Evolutionary conservation across 768 basidiomycete genomes (phyloP).

Genomic region (Candolleomyces eurysporus): DNA sequence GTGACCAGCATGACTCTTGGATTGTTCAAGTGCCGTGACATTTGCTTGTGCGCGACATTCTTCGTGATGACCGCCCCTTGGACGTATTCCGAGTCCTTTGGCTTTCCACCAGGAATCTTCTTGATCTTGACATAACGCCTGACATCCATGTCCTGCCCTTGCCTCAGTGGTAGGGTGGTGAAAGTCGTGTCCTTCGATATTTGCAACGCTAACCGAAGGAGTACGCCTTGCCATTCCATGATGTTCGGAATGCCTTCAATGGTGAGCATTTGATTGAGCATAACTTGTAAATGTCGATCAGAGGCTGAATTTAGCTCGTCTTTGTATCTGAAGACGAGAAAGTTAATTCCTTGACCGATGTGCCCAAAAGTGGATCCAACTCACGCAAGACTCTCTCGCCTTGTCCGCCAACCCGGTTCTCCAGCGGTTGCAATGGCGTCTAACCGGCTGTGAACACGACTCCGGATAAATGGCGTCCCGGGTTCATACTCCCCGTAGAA

Average conservation of each 20-base stretch:
- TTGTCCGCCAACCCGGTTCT: slow-evolving; percentile 82
- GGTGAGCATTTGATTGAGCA: slow-evolving; percentile 88
- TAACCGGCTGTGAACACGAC: slow-evolving; percentile 78
- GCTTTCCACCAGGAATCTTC: slow-evolving; percentile 92
- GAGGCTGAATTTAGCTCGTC: slow-evolving; percentile 83
- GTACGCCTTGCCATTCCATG: slow-evolving; percentile 83
- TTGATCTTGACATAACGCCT: slow-evolving; percentile 97
- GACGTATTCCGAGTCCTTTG: slow-evolving; percentile 93
- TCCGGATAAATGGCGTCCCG: slow-evolving; percentile 78
- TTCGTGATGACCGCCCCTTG: slow-evolving; percentile 97
- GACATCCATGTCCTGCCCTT: slow-evolving; percentile 94
- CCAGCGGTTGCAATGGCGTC: slow-evolving; percentile 48
- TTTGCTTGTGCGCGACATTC: slow-evolving; percentile 94
- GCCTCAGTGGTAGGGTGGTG: slow-evolving; percentile 62
- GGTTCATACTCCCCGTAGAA: slow-evolving; percentile 74
- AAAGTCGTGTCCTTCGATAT: slow-evolving; percentile 86
- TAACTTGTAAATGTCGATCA: slow-evolving; percentile 84
- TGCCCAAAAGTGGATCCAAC: slow-evolving; percentile 26
- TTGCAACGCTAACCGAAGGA: slow-evolving; percentile 78
- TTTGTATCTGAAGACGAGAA: slow-evolving; percentile 56
- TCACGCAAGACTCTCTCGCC: slow-evolving; percentile 88
- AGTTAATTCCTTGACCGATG: neutral
- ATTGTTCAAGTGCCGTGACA: slow-evolving; percentile 79
- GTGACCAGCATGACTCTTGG: slow-evolving; percentile 96
- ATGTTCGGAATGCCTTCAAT: slow-evolving; percentile 80